phyloP scores from a whole-genome alignment of 345 rosid species.

The Citrus glauca region DNA sequence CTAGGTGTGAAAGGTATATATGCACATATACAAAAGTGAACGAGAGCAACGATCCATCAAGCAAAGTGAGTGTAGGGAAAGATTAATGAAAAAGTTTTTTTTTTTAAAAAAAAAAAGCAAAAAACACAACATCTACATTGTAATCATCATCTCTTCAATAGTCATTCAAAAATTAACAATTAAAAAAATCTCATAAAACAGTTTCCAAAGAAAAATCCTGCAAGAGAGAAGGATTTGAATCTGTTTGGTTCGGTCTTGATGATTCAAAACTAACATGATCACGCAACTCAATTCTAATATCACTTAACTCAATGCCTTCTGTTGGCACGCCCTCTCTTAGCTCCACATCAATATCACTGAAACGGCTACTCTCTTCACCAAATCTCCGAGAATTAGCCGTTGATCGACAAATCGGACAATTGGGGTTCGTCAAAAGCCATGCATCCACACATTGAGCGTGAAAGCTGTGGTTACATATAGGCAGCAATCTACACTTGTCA shows the following conservation, averaged over 20 bases:
- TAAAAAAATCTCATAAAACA: neutral
- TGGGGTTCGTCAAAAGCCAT: conserved; percentile 53
- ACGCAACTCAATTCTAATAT: neutral
- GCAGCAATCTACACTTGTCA: conserved; percentile 54
- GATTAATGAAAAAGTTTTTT: neutral
- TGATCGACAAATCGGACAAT: conserved; percentile 53
- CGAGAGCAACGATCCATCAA: neutral
- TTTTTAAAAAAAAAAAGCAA: neutral
- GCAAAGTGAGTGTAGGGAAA: neutral
- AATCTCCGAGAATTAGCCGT: conserved; percentile 24
- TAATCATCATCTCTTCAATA: neutral
- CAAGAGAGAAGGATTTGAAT: neutral
- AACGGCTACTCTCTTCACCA: conserved; percentile 21
- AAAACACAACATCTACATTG: neutral
- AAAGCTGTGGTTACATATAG: conserved; percentile 51
- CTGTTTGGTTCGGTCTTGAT: neutral
- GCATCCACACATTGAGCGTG: conserved; percentile 51
- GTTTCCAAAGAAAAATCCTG: neutral
- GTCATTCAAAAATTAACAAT: neutral
- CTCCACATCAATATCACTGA: conserved; percentile 7
- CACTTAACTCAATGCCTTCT: neutral
- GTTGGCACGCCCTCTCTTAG: neutral
- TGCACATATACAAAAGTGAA: neutral
- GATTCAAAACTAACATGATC: neutral
- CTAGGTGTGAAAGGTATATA: neutral